Conservation (phyloP, 208 protist species). For the Naegleria lovaniensis region DNA sequence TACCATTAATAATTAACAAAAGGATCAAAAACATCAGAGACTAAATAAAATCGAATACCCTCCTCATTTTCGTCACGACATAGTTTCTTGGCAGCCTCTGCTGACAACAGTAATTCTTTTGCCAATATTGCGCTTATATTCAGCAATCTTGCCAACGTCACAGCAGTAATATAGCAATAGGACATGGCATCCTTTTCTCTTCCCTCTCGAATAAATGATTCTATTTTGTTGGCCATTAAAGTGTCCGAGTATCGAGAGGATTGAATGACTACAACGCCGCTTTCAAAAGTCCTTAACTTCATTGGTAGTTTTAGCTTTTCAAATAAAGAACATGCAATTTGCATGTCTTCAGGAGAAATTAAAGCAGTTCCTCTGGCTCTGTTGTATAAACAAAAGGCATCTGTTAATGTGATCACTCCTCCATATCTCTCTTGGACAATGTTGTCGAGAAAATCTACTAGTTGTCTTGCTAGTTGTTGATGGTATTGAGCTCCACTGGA, state of each 20-base stretch:
- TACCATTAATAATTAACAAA: neutral
- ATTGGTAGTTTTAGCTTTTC: slow-evolving; percentile 16
- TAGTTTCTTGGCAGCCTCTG: slow-evolving; percentile 19
- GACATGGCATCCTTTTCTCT: neutral
- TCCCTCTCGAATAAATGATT: neutral
- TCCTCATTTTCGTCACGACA: slow-evolving; percentile 38
- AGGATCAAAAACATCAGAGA: neutral
- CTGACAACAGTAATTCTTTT: slow-evolving; percentile 31
- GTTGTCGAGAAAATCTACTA: neutral
- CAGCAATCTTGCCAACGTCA: slow-evolving; percentile 22
- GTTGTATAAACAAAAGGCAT: slow-evolving; percentile 44
- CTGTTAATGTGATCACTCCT: slow-evolving; percentile 31
- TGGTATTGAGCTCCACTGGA: neutral
- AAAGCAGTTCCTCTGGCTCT: slow-evolving; percentile 38
- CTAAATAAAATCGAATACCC: slow-evolving; percentile 38
- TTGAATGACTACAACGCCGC: slow-evolving; percentile 31
- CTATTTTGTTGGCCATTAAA: neutral
- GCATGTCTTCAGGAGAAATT: slow-evolving; percentile 42
- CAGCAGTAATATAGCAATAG: neutral
- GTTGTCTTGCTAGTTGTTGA: slow-evolving; percentile 16
- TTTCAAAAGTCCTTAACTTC: slow-evolving; percentile 30
- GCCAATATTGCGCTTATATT: slow-evolving; percentile 29
- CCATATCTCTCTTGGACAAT: neutral
- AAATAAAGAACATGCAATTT: slow-evolving; percentile 31
- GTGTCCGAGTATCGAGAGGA: neutral